Percentiles rank a stretch among this genome's conserved stretches.
Conservation (phyloP, 139 green algal species). For the Tetraselmis striata region DNA sequence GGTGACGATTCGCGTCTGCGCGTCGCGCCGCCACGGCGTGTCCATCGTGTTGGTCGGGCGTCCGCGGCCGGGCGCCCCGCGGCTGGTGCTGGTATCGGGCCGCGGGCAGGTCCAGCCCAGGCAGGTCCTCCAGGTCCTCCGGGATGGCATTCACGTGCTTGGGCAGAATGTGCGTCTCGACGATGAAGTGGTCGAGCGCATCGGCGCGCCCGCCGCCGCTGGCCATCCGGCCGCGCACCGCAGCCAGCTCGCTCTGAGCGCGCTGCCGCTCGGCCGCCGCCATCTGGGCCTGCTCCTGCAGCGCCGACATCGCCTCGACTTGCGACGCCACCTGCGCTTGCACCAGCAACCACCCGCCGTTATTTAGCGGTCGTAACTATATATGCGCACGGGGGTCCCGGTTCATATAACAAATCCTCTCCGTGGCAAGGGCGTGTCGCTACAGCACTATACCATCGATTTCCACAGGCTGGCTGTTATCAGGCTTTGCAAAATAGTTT, state of each 20-base stretch:
- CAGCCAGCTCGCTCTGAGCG: neutral
- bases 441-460: too few species aligned
- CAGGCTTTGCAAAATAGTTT: too few species aligned
- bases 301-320: neutral
- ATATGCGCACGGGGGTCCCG: too few species aligned
- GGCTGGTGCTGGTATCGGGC: neutral
- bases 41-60: neutral
- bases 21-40: too few species aligned
- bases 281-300: neutral
- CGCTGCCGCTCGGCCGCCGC: neutral
- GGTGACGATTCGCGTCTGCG: neutral
- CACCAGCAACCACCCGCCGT: too few species aligned
- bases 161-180: neutral
- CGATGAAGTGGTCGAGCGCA: neutral
- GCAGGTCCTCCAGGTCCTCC: neutral
- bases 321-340: neutral
- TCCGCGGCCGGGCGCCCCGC: neutral
- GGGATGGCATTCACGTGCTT: neutral
- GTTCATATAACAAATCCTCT: too few species aligned
- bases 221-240: neutral
- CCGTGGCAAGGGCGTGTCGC: too few species aligned
- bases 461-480: too few species aligned
- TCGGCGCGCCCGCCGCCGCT: neutral
- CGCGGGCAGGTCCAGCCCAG: neutral
- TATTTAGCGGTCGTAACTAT: too few species aligned